Conservation (phyloP, 1,284 basidiomycete genomes). For the Heterobasidion parviporum region DNA sequence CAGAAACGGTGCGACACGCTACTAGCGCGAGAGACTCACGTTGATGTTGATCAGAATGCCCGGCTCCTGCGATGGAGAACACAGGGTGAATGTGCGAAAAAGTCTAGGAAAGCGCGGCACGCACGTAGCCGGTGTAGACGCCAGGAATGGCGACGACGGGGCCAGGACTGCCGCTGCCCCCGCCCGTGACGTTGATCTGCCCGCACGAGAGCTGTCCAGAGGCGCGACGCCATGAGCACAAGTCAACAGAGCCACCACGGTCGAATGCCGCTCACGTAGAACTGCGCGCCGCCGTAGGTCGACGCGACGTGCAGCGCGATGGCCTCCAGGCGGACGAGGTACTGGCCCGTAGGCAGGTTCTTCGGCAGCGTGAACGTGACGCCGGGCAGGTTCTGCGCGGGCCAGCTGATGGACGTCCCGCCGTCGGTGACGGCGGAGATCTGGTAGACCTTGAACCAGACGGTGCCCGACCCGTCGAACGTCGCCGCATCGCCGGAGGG, state of each 20-base stretch:
- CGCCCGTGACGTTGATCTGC: conserved; percentile 26
- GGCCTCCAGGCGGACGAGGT: conserved; percentile 39
- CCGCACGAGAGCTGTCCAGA: conserved; percentile 17
- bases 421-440: conserved; percentile 31
- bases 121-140: conserved; percentile 24
- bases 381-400: conserved; percentile 25
- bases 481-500: conserved; percentile 14
- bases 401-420: conserved; percentile 30
- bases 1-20: neutral
- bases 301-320: conserved; percentile 32
- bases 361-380: conserved; percentile 36
- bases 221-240: neutral
- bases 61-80: neutral
- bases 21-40: conserved; percentile 2
- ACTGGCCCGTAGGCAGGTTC: conserved; percentile 36
- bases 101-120: conserved; percentile 1
- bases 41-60: conserved; percentile 30
- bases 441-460: conserved; percentile 28
- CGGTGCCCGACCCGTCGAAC: conserved; percentile 15
- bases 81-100: neutral
- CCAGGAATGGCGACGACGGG: conserved; percentile 27
- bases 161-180: conserved; percentile 24
- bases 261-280: conserved; percentile 12
- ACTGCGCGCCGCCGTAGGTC: conserved; percentile 22
- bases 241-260: conserved; percentile 11